Conservation (phyloP, 1,284 basidiomycete genomes). For the Cutaneotrichosporon cyanovorans region DNA sequence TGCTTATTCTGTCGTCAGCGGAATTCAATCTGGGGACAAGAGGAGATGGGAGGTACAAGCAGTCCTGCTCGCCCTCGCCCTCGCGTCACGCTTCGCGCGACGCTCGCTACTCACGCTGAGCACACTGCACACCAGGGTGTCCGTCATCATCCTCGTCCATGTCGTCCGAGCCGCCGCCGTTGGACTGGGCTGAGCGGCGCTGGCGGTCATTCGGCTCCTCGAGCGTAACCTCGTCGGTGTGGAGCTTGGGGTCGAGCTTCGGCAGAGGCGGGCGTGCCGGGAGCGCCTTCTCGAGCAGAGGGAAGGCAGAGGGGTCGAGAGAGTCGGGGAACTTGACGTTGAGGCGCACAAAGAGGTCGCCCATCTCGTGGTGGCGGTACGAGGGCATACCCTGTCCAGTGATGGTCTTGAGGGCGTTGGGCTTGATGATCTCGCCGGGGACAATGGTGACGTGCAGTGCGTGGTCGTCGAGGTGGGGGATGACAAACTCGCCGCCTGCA, state of each 20-base stretch:
- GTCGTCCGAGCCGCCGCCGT: conserved; percentile 74
- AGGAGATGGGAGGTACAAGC: not conserved
- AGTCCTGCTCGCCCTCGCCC: not conserved
- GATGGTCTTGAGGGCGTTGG: conserved; percentile 86
- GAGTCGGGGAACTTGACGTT: conserved; percentile 82
- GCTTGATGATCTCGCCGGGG: conserved; percentile 89
- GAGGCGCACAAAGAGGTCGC: conserved; percentile 86
- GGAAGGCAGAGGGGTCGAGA: conserved; percentile 63
- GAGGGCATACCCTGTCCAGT: conserved; percentile 97
- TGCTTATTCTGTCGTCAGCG: conserved; percentile 7
- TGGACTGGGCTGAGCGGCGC: conserved; percentile 50
- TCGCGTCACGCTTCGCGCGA: not conserved
- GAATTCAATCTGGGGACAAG: not conserved
- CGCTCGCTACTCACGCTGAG: conserved; percentile 43
- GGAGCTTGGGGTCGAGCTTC: conserved; percentile 59
- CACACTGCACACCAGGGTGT: conserved; percentile 49
- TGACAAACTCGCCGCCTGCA: conserved; percentile 81
- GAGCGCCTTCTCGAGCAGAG: conserved; percentile 76
- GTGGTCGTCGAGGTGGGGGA: conserved; percentile 91
- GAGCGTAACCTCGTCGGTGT: conserved; percentile 79
- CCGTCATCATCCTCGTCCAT: conserved; percentile 53
- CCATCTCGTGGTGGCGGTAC: conserved; percentile 91
- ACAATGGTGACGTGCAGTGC: conserved; percentile 75
- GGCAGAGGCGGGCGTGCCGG: conserved; percentile 67
- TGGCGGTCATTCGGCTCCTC: conserved; percentile 75